These are phyloP conservation scores for Gremmenia infestans DNA, from an alignment of 2,329 filamentous ascomycete genomes.

Conservation along the genomic window DNA sequence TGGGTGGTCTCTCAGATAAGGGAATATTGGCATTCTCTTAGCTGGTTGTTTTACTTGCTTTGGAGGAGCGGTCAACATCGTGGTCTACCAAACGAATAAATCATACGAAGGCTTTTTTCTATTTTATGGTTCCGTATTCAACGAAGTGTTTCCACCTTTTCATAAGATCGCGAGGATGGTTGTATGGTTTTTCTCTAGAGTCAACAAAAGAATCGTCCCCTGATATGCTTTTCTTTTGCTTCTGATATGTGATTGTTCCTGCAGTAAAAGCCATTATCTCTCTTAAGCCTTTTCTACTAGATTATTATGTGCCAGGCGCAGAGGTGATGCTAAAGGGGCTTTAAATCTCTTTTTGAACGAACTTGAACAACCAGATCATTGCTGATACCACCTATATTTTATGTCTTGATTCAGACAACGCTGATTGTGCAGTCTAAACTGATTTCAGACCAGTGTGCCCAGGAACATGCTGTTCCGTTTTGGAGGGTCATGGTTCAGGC, in stretches of 20 bases:
- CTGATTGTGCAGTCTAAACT: too few species aligned
- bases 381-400: too few species aligned
- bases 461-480: too few species aligned
- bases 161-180: slow-evolving; percentile 16
- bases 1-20: slow-evolving; percentile 27
- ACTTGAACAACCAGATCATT: too few species aligned
- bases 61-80: slow-evolving; percentile 28
- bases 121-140: slow-evolving; percentile 15
- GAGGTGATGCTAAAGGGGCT: not conserved
- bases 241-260: not conserved
- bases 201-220: slow-evolving; percentile 15
- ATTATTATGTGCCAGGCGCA: not conserved
- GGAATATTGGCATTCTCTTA: slow-evolving; percentile 22
- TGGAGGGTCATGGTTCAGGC: too few species aligned
- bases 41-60: slow-evolving; percentile 27
- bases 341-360: not conserved
- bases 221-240: not conserved
- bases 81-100: slow-evolving; percentile 29
- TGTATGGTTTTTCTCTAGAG: slow-evolving; percentile 20
- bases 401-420: too few species aligned
- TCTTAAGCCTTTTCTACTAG: not conserved
- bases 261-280: not conserved
- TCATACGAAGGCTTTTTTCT: slow-evolving; percentile 28
- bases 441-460: too few species aligned
- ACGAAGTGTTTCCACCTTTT: slow-evolving; percentile 16